Percentiles rank a stretch among this genome's conserved stretches.
These are phyloP conservation scores for Silene coronaria DNA, from an alignment of 179 eudicot species.

Conservation along the genomic window DNA sequence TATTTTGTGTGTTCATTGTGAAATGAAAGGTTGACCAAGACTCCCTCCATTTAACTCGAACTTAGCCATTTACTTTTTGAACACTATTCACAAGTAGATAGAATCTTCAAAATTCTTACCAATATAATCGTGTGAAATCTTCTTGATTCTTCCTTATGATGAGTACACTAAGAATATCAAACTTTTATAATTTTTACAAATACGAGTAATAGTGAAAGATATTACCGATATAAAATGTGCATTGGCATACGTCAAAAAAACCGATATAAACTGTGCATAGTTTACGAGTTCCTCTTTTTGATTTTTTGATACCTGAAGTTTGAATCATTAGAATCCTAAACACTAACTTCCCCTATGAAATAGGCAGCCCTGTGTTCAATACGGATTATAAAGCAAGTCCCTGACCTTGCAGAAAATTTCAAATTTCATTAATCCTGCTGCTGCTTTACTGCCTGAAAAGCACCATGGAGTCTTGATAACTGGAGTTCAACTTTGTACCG, in stretches of 20 bases:
- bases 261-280: too few species aligned
- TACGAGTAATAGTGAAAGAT: too few species aligned
- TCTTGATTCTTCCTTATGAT: too few species aligned
- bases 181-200: too few species aligned
- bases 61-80: too few species aligned
- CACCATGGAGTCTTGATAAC: slow-evolving; percentile 94
- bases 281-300: slow-evolving; percentile 11
- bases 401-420: slow-evolving; percentile 94
- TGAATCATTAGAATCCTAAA: slow-evolving; percentile 2
- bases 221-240: too few species aligned
- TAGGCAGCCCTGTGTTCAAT: slow-evolving; percentile 96
- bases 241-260: too few species aligned
- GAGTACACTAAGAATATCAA: too few species aligned
- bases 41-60: background rate
- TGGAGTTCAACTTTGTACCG: slow-evolving; percentile 90
- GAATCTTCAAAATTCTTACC: too few species aligned
- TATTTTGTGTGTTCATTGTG: background rate
- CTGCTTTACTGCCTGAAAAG: slow-evolving; percentile 85
- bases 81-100: too few species aligned
- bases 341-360: slow-evolving; percentile 26
- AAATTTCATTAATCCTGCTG: slow-evolving; percentile 77
- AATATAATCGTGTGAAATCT: too few species aligned
- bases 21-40: background rate
- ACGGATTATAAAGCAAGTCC: slow-evolving; percentile 93
- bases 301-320: background rate